Evolutionary conservation across 75 land plant species (phyloP).

Genomic region (Sequoiadendron giganteum): DNA sequence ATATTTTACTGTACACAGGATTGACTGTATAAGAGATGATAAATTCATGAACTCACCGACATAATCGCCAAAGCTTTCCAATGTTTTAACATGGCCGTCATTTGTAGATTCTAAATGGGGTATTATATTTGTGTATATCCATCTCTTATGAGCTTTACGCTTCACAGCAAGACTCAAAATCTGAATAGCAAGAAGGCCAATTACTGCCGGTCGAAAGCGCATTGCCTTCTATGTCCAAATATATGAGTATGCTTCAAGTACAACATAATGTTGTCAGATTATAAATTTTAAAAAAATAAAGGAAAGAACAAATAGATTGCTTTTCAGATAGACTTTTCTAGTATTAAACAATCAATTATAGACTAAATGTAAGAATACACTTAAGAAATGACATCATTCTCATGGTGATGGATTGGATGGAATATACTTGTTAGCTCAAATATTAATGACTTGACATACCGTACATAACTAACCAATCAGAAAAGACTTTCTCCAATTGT

Average conservation of each 20-base stretch:
- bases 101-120: slow-evolving; percentile 9
- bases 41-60: background rate
- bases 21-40: background rate
- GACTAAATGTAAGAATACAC: background rate
- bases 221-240: background rate
- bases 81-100: background rate
- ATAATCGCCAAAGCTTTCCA: slow-evolving; percentile 13
- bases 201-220: background rate
- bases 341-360: background rate
- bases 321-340: background rate
- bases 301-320: background rate
- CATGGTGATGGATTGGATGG: background rate
- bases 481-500: background rate
- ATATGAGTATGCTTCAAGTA: background rate
- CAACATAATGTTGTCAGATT: background rate
- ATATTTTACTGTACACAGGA: background rate
- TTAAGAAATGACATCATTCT: background rate
- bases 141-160: background rate
- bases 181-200: background rate
- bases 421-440: background rate
- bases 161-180: background rate
- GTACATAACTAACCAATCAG: background rate
- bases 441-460: background rate
- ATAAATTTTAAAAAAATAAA: background rate
- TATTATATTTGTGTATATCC: background rate